These are phyloP conservation scores for Pleodorina starrii DNA, from an alignment of 139 green algal genomes.

Conservation along the genomic window DNA sequence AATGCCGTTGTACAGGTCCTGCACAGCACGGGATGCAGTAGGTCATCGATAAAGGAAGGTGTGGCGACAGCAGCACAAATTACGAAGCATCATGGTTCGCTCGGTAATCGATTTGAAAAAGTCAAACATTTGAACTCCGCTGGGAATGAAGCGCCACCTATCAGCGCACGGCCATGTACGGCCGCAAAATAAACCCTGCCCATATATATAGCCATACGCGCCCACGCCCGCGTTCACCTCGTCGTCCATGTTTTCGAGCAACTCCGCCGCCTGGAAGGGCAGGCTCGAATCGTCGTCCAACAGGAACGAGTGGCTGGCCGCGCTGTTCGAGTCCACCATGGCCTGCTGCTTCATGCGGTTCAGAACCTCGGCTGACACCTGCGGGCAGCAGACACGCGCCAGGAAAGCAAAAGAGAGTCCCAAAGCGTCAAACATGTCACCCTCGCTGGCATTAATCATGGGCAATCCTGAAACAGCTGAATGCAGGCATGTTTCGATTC, in stretches of 20 bases:
- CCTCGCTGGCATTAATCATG: not conserved
- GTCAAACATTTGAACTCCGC: no score
- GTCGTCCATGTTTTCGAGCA: conserved; percentile 77
- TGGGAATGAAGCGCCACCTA: not conserved
- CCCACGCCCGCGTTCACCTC: conserved; percentile 43
- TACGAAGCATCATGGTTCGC: not conserved
- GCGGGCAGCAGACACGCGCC: not conserved
- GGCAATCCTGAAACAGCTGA: not conserved
- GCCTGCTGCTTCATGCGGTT: conserved; percentile 88
- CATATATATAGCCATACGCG: no score
- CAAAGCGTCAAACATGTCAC: not conserved
- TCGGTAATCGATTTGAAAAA: not conserved
- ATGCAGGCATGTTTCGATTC: not conserved
- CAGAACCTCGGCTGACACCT: conserved; percentile 79
- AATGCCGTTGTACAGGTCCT: conserved; percentile 83
- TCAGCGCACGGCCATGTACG: not conserved
- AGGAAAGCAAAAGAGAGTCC: not conserved
- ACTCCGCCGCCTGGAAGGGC: conserved; percentile 81
- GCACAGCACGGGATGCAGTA: conserved; percentile 34
- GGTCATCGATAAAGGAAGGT: not conserved
- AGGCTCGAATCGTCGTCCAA: conserved; percentile 97
- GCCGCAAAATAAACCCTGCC: not conserved
- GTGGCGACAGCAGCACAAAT: not conserved
- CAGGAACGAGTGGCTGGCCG: conserved; percentile 93
- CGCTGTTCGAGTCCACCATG: conserved; percentile 90